Evolutionary conservation across 2,329 filamentous ascomycete species (phyloP), one percentile per base, ranked within the genome.

Genomic region (Exophiala oligosperma): DNA sequence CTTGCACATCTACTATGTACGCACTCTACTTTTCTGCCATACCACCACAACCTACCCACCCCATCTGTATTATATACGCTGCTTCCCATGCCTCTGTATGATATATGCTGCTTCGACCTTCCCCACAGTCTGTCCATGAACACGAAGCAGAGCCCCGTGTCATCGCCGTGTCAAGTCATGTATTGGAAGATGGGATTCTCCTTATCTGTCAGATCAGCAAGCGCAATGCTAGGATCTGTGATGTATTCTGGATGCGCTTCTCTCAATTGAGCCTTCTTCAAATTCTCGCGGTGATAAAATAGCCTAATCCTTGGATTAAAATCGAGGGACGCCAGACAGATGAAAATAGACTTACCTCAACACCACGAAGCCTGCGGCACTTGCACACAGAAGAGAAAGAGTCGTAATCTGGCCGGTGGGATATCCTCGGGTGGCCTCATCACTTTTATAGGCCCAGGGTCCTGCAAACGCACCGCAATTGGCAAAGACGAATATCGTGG

Each of bases 401-500:
- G 54, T 56, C 14, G 54, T 50, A 29, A 56, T 56, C 47, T 90
- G 86, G 0, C 87, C 87, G 0, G 86, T 89, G 0, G 86, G 86
- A 68, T 88, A 90, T 0, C 87, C 87, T 8, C 65, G 73, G 24
- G 74, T 70, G 17, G 79, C 80, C 70, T 90, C 85, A 11, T 81
- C 73, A 1, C 81, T 77, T 67, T 87, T 87, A 72, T 90, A 90
- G 59, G 89, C 89, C 86, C 86, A 90, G 0, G 54, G 54, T 37
- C 54, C 54, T 8, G 46, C 40, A 43, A 56, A 56, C 21, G 46
- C 54, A 23, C 54, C 54, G 23, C 49, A 48, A 38, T 56, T 56
- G 9, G 54, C 54, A 29, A 56, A 37, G 21, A 43, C 38, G 37
- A 56, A 56, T 2, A 56, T 46, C 14, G 54, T 56, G 12, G 54